A percentile compares a stretch with the other conserved stretches of the same genome.
These are phyloP conservation scores for Phialocephala sp. DNA, from an alignment of 2,329 filamentous ascomycete species.

Conservation along the genomic window DNA sequence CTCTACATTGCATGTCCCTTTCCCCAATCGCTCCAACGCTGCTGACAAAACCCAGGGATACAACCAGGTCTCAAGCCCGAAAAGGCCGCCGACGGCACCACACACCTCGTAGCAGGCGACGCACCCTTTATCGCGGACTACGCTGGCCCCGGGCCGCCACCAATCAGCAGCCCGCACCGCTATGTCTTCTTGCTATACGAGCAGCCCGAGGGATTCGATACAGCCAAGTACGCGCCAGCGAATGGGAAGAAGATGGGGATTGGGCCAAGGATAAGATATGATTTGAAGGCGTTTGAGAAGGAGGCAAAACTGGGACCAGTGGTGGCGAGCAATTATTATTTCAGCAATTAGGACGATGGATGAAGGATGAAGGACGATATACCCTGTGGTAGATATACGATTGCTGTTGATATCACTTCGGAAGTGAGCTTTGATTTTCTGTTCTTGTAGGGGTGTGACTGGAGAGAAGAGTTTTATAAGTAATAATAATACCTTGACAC, in stretches of 20 bases:
- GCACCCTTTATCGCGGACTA: slow-evolving; percentile 46
- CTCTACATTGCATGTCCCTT: slow-evolving; percentile 52
- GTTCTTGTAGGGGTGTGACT: no score
- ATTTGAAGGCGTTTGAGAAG: slow-evolving; percentile 49
- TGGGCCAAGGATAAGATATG: slow-evolving; percentile 48
- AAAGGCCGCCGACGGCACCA: slow-evolving; percentile 19
- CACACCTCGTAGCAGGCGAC: slow-evolving; percentile 4
- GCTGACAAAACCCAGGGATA: not conserved
- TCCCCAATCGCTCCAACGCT: not conserved
- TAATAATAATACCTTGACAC: no score
- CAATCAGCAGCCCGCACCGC: slow-evolving; percentile 51
- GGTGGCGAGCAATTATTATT: slow-evolving; percentile 48
- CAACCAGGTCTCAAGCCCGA: slow-evolving; percentile 47
- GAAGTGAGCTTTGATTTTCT: no score
- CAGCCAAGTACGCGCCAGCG: slow-evolving; percentile 42
- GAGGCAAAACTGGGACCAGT: slow-evolving; percentile 41
- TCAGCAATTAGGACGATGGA: slow-evolving; percentile 32
- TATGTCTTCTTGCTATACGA: slow-evolving; percentile 56
- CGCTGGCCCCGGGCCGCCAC: slow-evolving; percentile 52
- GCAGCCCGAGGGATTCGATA: slow-evolving; percentile 49
- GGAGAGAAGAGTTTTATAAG: no score
- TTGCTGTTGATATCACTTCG: no score
- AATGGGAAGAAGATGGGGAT: slow-evolving; percentile 45
- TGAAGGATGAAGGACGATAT: not conserved
- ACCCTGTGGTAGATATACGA: no score